Conservation (phyloP, 192 early-diverging fungal species). For the Dissophora globulifera region DNA sequence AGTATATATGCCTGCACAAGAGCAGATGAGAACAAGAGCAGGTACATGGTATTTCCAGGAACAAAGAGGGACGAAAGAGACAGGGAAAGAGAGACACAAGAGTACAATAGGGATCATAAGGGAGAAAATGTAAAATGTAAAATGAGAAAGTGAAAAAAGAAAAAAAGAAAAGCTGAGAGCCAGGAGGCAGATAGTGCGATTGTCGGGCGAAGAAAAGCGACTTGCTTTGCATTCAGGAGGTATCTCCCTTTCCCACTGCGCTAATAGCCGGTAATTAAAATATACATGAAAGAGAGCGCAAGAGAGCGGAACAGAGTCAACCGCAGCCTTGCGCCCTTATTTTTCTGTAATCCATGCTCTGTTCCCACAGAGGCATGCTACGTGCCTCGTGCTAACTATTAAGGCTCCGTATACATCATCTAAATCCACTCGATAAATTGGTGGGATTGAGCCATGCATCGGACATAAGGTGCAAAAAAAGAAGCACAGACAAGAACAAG, state of each 20-base stretch:
- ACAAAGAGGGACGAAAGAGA: too few relatives aligned
- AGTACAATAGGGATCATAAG: constrained; percentile 15
- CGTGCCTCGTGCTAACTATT: background rate
- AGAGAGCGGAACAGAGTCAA: constrained; percentile 1
- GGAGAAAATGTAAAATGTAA: too few relatives aligned
- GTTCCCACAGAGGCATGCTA: background rate
- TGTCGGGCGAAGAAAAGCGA: background rate
- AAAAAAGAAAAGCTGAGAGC: constrained; percentile 17
- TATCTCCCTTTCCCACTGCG: background rate
- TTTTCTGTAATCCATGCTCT: background rate
- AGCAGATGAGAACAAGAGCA: background rate
- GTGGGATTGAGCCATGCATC: background rate
- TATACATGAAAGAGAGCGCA: constrained; percentile 5
- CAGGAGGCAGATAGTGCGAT: constrained; percentile 17
- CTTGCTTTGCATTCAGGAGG: constrained; percentile 25
- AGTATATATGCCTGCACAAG: too few relatives aligned
- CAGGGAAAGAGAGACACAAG: too few relatives aligned
- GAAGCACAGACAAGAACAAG: background rate
- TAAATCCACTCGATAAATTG: constrained; percentile 8
- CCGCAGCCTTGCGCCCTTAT: background rate
- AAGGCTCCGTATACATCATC: background rate
- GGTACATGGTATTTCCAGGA: background rate
- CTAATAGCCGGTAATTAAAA: constrained; percentile 5
- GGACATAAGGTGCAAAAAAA: background rate
- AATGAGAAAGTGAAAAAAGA: constrained; percentile 7